Evolutionary conservation across 805 yeast species (phyloP), one percentile per base, ranked within the genome.

Genomic region (Diddensiella transvaalensis): DNA sequence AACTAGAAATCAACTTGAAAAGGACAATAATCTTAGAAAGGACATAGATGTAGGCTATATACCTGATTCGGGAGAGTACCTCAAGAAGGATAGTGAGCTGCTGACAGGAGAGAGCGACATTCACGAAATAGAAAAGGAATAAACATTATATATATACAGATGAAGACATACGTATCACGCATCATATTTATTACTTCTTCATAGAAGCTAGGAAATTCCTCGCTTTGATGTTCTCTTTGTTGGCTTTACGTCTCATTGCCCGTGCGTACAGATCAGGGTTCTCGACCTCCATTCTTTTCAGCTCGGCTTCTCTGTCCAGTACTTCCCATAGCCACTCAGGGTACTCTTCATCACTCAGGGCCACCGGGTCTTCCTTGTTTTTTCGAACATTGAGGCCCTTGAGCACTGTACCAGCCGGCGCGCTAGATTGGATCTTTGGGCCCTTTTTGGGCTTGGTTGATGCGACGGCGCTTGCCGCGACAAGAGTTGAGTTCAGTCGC

Each of bases 301-400:
- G 71, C 60, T 79, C 82, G n/a, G 77, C 77, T 33, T 77, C 77
- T 44, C 77, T 71, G 65, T 90, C 95, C 26, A 89, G 75, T 42
- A 87, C 72, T 3, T 76, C 79, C 98, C 98, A 93, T 46, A 91
- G 74, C 99, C 99, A 91, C 40, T 77, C 86, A 3, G 99, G 99
- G 63, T 91, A 91, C 60, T 90, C 96, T 33, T 73, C 73, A 64
- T 93, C 98, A 52, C 84, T 87, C 47, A 85, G 67, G 1, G 98
- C 98, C 3, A 87, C 81, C 5, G 95, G 88, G 58, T 89, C 96
- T 51, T 83, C 80, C n/a, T 91, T 95, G 32, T 76, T 74, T 62
- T 88, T 89, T 62, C 78, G 78, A 39, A 91, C 75, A 58, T 85
- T 85, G 60, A 89, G 69, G 54, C 51, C 98, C 89, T 44, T 86